phyloP scores from a whole-genome alignment of 2,329 filamentous ascomycete species.

The Leptographium galeiforme region DNA sequence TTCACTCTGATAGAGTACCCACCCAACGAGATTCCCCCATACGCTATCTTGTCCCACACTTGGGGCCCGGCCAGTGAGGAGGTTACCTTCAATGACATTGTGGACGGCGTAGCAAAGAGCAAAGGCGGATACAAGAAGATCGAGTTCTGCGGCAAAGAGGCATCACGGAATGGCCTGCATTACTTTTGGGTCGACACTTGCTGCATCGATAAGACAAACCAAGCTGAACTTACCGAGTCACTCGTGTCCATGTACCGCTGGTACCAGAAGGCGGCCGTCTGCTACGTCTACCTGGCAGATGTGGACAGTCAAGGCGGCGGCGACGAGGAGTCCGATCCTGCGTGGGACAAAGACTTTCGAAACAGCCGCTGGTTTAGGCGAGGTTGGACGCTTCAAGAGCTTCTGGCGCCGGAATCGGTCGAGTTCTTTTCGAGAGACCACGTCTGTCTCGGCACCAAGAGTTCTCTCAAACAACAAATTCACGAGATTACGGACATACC shows the following conservation, averaged over 20 bases:
- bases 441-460: constrained; percentile 14
- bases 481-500: constrained; percentile 14
- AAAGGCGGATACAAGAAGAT: constrained; percentile 8
- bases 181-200: constrained; percentile 10
- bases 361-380: constrained; percentile 6
- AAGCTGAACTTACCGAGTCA: constrained; percentile 4
- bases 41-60: constrained; percentile 17
- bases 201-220: constrained; percentile 8
- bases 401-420: constrained; percentile 14
- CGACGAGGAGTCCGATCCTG: not conserved
- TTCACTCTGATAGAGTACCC: not conserved
- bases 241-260: constrained; percentile 8
- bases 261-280: constrained; percentile 2
- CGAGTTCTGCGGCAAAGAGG: not conserved
- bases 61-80: constrained; percentile 10
- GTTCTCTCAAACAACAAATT: constrained; percentile 11
- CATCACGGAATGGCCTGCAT: not conserved
- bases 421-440: constrained; percentile 16
- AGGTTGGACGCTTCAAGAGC: constrained; percentile 13
- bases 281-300: constrained; percentile 7
- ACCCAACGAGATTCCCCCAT: not conserved
- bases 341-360: not conserved
- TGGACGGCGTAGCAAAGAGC: not conserved
- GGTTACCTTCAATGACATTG: constrained; percentile 9
- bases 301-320: not conserved